phyloP scores from a whole-genome alignment of 306 rosid species.

The Elaeagnus macrophylla region DNA sequence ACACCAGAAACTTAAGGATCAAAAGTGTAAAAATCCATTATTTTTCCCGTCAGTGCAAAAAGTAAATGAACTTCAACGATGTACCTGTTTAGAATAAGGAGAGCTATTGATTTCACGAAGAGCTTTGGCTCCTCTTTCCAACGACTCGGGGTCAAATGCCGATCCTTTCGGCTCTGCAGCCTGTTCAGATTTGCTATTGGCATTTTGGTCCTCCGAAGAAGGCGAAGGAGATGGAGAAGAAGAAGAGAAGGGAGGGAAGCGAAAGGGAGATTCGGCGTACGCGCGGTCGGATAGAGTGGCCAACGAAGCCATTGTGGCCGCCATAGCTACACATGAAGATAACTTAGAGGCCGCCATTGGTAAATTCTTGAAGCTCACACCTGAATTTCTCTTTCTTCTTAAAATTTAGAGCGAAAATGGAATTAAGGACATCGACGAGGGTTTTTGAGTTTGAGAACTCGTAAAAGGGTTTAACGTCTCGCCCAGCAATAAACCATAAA shows the following conservation, averaged over 20 bases:
- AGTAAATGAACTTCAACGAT: too few relatives aligned
- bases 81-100: constrained; percentile 54
- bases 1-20: not conserved
- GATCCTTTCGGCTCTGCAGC: constrained; percentile 61
- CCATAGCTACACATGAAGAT: constrained; percentile 54
- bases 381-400: not conserved
- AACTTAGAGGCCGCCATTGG: constrained; percentile 59
- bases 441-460: not conserved
- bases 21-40: not conserved
- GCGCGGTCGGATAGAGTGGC: constrained; percentile 45
- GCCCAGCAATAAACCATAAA: not conserved
- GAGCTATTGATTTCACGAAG: constrained; percentile 72
- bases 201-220: constrained; percentile 27
- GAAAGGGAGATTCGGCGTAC: constrained; percentile 55
- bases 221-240: constrained; percentile 35
- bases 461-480: constrained; percentile 5
- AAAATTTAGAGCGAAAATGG: not conserved
- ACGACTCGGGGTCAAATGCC: constrained; percentile 72
- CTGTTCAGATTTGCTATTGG: constrained; percentile 36
- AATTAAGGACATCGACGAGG: not conserved
- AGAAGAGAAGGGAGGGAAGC: constrained; percentile 45
- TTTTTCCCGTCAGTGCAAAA: not conserved
- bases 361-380: constrained; percentile 18
- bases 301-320: constrained; percentile 55
- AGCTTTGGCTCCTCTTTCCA: constrained; percentile 91